Evolutionary conservation across 2,329 filamentous ascomycete genomes (phyloP).

Genomic region (Geosmithia putterillii): DNA sequence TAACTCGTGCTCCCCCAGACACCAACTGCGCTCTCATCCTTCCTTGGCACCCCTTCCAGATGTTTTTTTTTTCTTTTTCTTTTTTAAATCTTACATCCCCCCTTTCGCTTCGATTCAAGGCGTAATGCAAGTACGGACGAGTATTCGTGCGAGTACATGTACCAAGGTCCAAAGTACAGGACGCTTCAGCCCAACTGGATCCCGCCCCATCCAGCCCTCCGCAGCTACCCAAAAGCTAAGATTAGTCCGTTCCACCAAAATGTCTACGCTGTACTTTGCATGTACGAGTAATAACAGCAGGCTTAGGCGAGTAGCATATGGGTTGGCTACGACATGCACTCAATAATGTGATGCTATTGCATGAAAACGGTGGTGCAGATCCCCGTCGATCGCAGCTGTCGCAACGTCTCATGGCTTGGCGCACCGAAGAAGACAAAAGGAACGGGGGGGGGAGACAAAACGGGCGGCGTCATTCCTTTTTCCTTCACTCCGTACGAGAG

Average conservation of each 20-base stretch:
- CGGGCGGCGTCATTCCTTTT: not conserved
- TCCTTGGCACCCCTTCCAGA: no score
- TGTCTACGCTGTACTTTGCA: no score
- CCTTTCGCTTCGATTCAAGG: no score
- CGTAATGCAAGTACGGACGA: no score
- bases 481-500: not conserved
- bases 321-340: not conserved
- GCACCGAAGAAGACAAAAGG: not conserved
- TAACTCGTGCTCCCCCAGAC: not conserved
- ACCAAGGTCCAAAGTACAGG: no score
- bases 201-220: not conserved
- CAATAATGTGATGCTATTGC: not conserved
- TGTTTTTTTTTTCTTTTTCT: no score
- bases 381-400: not conserved
- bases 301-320: no score
- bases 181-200: not conserved
- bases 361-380: not conserved
- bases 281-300: no score
- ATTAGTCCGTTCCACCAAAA: not conserved
- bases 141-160: no score
- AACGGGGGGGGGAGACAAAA: not conserved
- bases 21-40: no score
- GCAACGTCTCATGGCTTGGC: not conserved
- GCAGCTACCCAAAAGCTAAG: not conserved
- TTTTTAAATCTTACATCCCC: not conserved